Evolutionary conservation across 176 grass and related monocot genomes (phyloP).

Genomic region (Phoenix dactylifera): DNA sequence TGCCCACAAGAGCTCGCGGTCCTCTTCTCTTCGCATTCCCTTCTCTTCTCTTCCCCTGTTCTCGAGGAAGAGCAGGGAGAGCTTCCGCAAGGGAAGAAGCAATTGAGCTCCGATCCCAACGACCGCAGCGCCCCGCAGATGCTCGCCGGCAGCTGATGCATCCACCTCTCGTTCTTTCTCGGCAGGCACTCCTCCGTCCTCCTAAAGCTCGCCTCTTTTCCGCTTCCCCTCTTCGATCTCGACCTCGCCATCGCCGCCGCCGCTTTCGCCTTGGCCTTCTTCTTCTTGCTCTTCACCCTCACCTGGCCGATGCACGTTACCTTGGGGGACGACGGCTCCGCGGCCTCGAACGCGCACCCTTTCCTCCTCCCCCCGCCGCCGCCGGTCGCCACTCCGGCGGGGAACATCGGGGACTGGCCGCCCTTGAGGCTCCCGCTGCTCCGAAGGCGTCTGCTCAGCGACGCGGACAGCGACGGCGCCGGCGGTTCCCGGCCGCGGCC

Average conservation of each 20-base stretch:
- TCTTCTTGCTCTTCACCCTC: slow-evolving; percentile 72
- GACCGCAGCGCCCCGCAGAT: slow-evolving; percentile 87
- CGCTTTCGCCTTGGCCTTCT: slow-evolving; percentile 34
- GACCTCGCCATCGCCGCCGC: slow-evolving; percentile 38
- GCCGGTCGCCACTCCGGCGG: slow-evolving; percentile 21
- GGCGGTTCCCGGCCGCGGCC: slow-evolving; percentile 31
- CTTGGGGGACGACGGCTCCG: slow-evolving; percentile 86
- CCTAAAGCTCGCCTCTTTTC: slow-evolving; percentile 69
- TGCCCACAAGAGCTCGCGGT: slow-evolving; percentile 57
- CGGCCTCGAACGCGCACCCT: slow-evolving; percentile 47
- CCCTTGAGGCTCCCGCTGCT: slow-evolving; percentile 87
- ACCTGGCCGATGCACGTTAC: slow-evolving; percentile 97
- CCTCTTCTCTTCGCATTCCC: slow-evolving; percentile 14
- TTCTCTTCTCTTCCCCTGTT: slow-evolving; percentile 21
- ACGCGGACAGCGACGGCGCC: slow-evolving; percentile 48
- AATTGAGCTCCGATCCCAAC: slow-evolving; percentile 61
- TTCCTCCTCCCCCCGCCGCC: slow-evolving; percentile 20
- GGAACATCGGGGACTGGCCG: slow-evolving; percentile 94
- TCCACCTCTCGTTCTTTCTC: slow-evolving; percentile 78
- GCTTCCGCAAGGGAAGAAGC: slow-evolving; percentile 50
- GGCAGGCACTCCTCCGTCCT: slow-evolving; percentile 47
- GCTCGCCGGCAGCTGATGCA: slow-evolving; percentile 86
- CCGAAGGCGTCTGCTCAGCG: slow-evolving; percentile 61
- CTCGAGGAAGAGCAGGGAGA: slow-evolving; percentile 61
- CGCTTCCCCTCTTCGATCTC: slow-evolving; percentile 43